A percentile compares a stretch with the other conserved stretches of the same genome.
Evolutionary conservation across 1,139 yeast species (phyloP).

Genomic region (Geotrichum bryndzae): DNA sequence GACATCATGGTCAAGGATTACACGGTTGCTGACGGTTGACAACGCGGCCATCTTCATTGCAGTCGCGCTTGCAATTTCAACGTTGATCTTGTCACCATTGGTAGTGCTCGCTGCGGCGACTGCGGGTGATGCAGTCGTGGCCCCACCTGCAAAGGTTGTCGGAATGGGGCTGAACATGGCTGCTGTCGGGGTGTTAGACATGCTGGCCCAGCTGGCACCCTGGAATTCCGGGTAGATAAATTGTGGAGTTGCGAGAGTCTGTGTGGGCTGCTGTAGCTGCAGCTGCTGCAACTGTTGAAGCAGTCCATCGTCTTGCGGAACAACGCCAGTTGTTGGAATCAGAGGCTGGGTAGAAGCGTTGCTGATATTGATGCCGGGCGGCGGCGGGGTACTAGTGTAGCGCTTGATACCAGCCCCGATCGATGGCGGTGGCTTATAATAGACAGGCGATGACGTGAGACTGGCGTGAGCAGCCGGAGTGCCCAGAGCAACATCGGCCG

Average conservation of each 20-base stretch:
- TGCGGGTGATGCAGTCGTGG: not conserved
- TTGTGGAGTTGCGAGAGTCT: not conserved
- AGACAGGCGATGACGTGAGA: not conserved
- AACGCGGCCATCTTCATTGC: conserved; percentile 39
- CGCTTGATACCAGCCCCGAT: conserved; percentile 2
- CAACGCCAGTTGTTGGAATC: not conserved
- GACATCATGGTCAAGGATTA: conserved; percentile 3
- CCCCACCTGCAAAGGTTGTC: not conserved
- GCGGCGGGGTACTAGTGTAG: conserved; percentile 16
- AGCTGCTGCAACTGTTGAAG: not conserved
- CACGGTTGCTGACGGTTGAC: conserved; percentile 26
- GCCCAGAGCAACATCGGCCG: not conserved
- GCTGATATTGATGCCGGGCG: conserved; percentile 13
- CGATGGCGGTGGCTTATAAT: conserved; percentile 4
- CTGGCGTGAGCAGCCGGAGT: not conserved
- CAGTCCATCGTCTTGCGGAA: not conserved
- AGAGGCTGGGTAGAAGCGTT: conserved; percentile 10
- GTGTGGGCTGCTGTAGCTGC: not conserved
- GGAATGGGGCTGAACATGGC: conserved; percentile 3
- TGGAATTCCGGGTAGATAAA: conserved; percentile 2
- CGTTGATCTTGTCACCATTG: conserved; percentile 18
- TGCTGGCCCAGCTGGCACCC: conserved; percentile 5
- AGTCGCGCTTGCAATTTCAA: conserved; percentile 31
- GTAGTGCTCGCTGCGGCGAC: not conserved
- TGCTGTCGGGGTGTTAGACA: conserved; percentile 2